Evolutionary conservation across 140 eudicot genomes (phyloP).

Genomic region (Stevia rebaudiana): DNA sequence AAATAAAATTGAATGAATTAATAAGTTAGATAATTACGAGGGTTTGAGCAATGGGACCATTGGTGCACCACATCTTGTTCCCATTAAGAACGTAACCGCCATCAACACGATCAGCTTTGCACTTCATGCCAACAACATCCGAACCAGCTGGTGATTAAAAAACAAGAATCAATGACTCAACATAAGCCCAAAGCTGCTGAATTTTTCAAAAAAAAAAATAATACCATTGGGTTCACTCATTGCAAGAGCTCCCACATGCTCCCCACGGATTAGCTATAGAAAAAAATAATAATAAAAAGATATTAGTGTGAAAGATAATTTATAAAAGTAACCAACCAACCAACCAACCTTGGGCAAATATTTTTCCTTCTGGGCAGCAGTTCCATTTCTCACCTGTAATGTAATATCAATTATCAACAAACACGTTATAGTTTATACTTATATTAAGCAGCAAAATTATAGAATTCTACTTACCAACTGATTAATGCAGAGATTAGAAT

Average conservation of each 20-base stretch:
- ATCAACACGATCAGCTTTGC: slow-evolving; percentile 90
- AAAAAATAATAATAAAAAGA: neutral
- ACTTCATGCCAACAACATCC: slow-evolving; percentile 97
- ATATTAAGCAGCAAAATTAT: neutral
- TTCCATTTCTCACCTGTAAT: slow-evolving; percentile 87
- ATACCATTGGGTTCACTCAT: slow-evolving; percentile 98
- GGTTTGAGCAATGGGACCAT: slow-evolving; percentile 92
- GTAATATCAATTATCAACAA: too few relatives aligned
- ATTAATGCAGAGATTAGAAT: slow-evolving; percentile 84
- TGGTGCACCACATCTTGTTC: slow-evolving; percentile 99
- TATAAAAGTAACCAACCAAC: neutral
- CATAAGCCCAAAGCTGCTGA: neutral
- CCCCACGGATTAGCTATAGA: slow-evolving; percentile 82
- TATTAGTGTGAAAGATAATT: neutral
- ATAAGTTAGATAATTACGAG: slow-evolving; percentile 39
- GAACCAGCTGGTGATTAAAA: slow-evolving; percentile 71
- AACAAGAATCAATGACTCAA: neutral
- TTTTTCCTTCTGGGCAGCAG: slow-evolving; percentile 76
- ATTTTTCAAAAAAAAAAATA: neutral
- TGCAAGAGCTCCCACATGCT: slow-evolving; percentile 98
- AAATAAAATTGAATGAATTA: neutral
- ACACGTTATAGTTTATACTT: neutral
- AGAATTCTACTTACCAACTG: slow-evolving; percentile 60
- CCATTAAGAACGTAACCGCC: slow-evolving; percentile 89
- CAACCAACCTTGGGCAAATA: slow-evolving; percentile 82